phyloP scores from a whole-genome alignment of 768 basidiomycete genomes.

The Leccinum fibrillosum region DNA sequence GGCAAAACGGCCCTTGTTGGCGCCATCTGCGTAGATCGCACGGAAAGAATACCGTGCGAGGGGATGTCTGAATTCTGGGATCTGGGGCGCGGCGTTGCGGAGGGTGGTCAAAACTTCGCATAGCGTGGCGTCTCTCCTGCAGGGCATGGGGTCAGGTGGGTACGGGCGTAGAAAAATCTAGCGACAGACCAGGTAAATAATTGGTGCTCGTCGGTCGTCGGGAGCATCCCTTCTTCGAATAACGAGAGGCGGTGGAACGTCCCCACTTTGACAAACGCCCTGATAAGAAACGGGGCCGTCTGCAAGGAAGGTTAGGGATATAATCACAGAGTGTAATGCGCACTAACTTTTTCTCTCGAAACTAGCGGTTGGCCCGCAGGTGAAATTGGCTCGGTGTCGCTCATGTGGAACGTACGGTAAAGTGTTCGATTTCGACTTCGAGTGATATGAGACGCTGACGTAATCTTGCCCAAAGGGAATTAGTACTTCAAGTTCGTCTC shows the following conservation, averaged over 20 bases:
- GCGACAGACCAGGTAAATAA: constrained; percentile 69
- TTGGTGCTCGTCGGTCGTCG: constrained; percentile 79
- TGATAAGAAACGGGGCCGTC: constrained; percentile 80
- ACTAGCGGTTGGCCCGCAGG: constrained; percentile 46
- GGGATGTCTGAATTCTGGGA: constrained; percentile 75
- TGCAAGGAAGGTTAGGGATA: constrained; percentile 23
- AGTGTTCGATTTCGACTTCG: neutral
- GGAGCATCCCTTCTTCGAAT: constrained; percentile 76
- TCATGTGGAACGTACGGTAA: constrained; percentile 14
- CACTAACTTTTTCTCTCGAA: constrained; percentile 55
- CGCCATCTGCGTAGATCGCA: constrained; percentile 72
- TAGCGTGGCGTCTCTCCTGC: constrained; percentile 80
- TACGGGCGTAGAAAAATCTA: neutral
- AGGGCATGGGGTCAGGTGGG: neutral
- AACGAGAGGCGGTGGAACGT: constrained; percentile 68
- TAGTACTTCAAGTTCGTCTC: neutral
- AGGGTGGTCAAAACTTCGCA: constrained; percentile 76
- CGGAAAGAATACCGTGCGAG: constrained; percentile 81
- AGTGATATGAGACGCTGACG: neutral
- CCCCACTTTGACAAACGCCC: constrained; percentile 80
- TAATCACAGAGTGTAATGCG: accelerated
- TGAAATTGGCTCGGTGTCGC: constrained; percentile 40
- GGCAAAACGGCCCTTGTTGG: constrained; percentile 65
- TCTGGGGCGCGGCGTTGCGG: constrained; percentile 64
- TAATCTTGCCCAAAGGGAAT: neutral